Evolutionary conservation across 1,284 basidiomycete genomes (phyloP), one percentile per base, ranked within the genome.

Genomic region (Papiliotrema flavescens): DNA sequence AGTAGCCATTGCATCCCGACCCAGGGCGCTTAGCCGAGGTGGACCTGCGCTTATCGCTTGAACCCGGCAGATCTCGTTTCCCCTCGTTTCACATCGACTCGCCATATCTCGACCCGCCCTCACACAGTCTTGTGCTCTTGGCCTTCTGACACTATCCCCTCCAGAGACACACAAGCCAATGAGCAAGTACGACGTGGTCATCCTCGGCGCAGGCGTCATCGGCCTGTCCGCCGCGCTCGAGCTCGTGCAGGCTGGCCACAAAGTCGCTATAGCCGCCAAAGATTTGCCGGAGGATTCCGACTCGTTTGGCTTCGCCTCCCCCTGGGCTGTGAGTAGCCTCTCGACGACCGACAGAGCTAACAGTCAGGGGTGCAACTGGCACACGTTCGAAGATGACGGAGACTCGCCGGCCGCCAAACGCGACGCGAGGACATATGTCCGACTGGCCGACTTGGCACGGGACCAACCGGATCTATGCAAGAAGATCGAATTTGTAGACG

Each of bases 361-460:
- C 1, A 43, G 17, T n/a, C 62, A 85, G 81, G 85, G 85, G 15
- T 85, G 85, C 45, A 85, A 85, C 69, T 87, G 85, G 85, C 81
- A 80, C 24, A 83, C 85, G 9, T 82, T 83, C 55, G 79, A 77
- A 24, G 67, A 66, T 26, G 52, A 54, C 24, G 54, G 39, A 22
- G 41, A 44, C n/a, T 58, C 59, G 60, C 71, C 53, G 74, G 81
- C 76, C 76, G 82, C 64, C 53, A 68, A 66, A 55, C 73, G 62
- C 79, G 73, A 77, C 51, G 51, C 55, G 20, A 61, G 58, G 43
- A 67, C 65, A 3, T 72, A 66, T 57, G 64, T 83, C 78, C 59
- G 76, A 77, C 66, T 83, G 73, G 63, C 76, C 32, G 79, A 80
- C 26, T 67, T 83, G 13, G 81, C 80, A 13, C 76, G 79, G 66